Percentiles rank a stretch among this genome's conserved stretches.
Evolutionary conservation across 2,329 filamentous ascomycete genomes (phyloP).

Genomic region (Epichloe aotearoae): DNA sequence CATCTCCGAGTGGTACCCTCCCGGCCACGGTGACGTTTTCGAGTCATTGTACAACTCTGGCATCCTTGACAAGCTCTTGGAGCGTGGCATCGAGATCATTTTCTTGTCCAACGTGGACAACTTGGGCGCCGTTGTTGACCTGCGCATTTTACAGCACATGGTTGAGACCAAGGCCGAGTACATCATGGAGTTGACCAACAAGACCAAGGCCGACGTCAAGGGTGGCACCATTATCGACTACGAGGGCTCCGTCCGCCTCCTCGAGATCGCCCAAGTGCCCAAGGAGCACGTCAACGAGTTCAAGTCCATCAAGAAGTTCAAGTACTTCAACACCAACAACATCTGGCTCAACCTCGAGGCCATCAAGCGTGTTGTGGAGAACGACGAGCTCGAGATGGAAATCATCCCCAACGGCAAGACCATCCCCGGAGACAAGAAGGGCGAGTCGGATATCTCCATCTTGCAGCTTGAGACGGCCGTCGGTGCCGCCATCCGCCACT

Average conservation of each 20-base stretch:
- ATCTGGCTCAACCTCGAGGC: constrained; percentile 98
- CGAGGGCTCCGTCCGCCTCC: constrained; percentile 87
- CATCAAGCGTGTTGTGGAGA: constrained; percentile 97
- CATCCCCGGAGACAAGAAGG: constrained; percentile 98
- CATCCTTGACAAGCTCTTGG: constrained; percentile 89
- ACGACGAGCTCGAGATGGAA: constrained; percentile 97
- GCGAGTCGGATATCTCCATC: constrained; percentile 94
- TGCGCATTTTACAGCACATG: constrained; percentile 99
- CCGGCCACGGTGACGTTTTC: constrained; percentile 98
- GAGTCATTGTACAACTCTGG: constrained; percentile 99
- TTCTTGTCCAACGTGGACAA: constrained; percentile 99
- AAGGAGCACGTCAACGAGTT: constrained; percentile 99
- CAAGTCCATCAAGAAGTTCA: constrained; percentile 99
- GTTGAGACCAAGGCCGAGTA: constrained; percentile 94
- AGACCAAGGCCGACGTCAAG: constrained; percentile 99
- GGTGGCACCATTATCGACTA: constrained; percentile 99
- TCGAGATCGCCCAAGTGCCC: constrained; percentile 97
- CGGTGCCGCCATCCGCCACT: constrained; percentile 96
- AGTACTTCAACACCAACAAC: constrained; percentile 99
- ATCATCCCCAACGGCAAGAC: constrained; percentile 99
- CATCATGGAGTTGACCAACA: constrained; percentile 99
- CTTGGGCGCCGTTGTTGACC: constrained; percentile 90
- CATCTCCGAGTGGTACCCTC: constrained; percentile 96
- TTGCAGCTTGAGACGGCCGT: constrained; percentile 98
- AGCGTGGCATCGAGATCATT: constrained; percentile 90